Evolutionary conservation across 345 rosid species (phyloP), one percentile per base, ranked within the genome.

Genomic region (Eutrema yunnanense): DNA sequence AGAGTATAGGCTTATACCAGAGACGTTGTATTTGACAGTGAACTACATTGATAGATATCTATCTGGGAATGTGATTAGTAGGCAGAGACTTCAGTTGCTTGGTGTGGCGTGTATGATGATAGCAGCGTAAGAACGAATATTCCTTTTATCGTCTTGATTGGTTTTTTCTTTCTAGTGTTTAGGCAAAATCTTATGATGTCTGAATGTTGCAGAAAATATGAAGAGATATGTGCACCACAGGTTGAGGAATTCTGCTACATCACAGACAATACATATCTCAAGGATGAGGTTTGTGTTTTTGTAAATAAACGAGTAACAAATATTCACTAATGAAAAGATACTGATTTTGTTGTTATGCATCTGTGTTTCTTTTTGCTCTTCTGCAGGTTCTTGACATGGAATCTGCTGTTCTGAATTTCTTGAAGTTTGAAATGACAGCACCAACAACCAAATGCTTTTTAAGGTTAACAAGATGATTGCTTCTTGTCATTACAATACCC

Each of bases 31-130:
- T 67, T 78, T 92, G 85, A 85, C 99, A 0, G 90, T 95, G 36
- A 95, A 88, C 83, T 95, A 92, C 82, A 88, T 90, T 58, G 98
- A 95, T 58, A 85, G 99, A 13, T 95, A 92, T 83, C 84, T 95
- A 43, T 95, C 99, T 1, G 97, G 97, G 47, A 95, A 92, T 76
- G 65, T 73, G 51, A 87, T 95, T 86, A 88, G 84, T 73, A 90
- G 98, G 60, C 96, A 95, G 43, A 81, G 81, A 36, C 82, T 95
- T 46, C 99, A 95, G 83, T 78, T 95, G 71, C 97, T 95, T 61
- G 99, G 99, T 38, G 93, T 95, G 53, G 87, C 99, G 33, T 88
- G 90, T 85, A 92, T 92, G 97, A 91, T 92, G 97, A 84, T 92
- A 59, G 98, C 99, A 51, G 73, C 97, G 98, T 92, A 83, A 82